Evolutionary conservation across 2,329 filamentous ascomycete species (phyloP), one percentile per base, ranked within the genome.

Genomic region (Tolypocladium nubicola): DNA sequence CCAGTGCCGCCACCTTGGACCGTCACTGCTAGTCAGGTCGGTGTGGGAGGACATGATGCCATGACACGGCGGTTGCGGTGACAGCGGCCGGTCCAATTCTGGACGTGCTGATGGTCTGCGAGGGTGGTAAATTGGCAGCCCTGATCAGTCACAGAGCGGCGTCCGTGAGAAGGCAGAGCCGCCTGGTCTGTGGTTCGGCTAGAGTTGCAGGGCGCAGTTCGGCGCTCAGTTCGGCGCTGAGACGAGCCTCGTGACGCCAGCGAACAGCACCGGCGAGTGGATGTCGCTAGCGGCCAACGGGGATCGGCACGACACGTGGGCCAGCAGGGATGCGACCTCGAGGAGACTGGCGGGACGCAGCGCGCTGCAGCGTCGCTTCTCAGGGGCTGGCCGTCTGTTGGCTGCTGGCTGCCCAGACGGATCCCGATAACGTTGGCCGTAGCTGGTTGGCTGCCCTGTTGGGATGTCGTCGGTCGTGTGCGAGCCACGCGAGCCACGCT

Each of bases 301-400:
- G 57, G 50, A 60, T 60, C 59, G 54, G 57, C 60, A 35, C 38
- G 52, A 57, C 59, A 61, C 60, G 60, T 61, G 60, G 60, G 54
- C 57, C 52, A 40, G 60, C 57, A 56, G 49, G 60, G 60, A 61
- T 50, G 5, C n/a, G 19, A 11, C 8, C 47, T 33, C 7, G 26
- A 26, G 23, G 23, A 26, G 23, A 26, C 23, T 26, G 23, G 23
- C 23, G 23, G 23, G 23, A 26, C 23, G 45, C 45, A 50, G 45
- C 47, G 47, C 47, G n/a, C n/a, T 33, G 47, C 47, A n/a, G 16
- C 9, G 47, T 50, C 30, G 47, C 47, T 13, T n/a, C 26, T 35
- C 47, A 50, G 30, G 47, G 45, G 45, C 45, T n/a, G 16, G 14
- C 26, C 10, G 26, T 16, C 3, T 30, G 23, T 11, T 26, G 23